These are phyloP conservation scores for Lotmaria passim DNA, from an alignment of 208 protist genomes.

Conservation along the genomic window DNA sequence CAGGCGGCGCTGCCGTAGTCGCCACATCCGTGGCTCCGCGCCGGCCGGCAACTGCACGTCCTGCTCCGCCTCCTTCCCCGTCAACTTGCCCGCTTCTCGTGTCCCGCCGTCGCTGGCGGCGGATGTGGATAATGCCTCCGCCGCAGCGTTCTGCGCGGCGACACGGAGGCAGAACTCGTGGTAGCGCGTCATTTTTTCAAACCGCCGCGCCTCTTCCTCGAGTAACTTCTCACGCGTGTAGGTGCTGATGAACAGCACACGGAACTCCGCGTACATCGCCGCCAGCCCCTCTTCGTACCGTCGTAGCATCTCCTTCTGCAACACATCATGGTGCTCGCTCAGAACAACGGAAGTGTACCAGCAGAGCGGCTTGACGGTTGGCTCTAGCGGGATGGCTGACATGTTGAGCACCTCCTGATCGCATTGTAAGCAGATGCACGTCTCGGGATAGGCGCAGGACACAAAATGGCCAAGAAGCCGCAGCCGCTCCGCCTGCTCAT, in stretches of 20 bases:
- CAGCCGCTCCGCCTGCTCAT: slow-evolving; percentile 45
- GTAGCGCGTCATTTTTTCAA: slow-evolving; percentile 42
- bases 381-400: slow-evolving; percentile 51
- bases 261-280: slow-evolving; percentile 24
- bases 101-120: neutral
- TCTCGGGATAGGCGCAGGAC: slow-evolving; percentile 51
- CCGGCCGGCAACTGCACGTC: neutral
- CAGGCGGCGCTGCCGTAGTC: slow-evolving; percentile 32
- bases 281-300: slow-evolving; percentile 30
- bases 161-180: slow-evolving; percentile 47
- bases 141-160: slow-evolving; percentile 12
- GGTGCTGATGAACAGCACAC: slow-evolving; percentile 33
- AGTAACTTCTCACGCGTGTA: slow-evolving; percentile 38
- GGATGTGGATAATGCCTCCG: neutral
- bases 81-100: neutral
- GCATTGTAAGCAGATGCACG: slow-evolving; percentile 47
- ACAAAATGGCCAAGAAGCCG: slow-evolving; percentile 49
- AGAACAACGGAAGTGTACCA: slow-evolving; percentile 56
- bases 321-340: slow-evolving; percentile 14
- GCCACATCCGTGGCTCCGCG: slow-evolving; percentile 21
- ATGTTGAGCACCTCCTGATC: slow-evolving; percentile 61
- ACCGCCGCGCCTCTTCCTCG: slow-evolving; percentile 47
- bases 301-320: slow-evolving; percentile 42
- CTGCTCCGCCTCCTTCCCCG: neutral
- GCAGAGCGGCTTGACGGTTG: slow-evolving; percentile 40